A percentile compares a stretch with the other conserved stretches of the same genome.
These are phyloP conservation scores for Naganishia vishniacii DNA, from an alignment of 768 basidiomycete species.

Conservation along the genomic window DNA sequence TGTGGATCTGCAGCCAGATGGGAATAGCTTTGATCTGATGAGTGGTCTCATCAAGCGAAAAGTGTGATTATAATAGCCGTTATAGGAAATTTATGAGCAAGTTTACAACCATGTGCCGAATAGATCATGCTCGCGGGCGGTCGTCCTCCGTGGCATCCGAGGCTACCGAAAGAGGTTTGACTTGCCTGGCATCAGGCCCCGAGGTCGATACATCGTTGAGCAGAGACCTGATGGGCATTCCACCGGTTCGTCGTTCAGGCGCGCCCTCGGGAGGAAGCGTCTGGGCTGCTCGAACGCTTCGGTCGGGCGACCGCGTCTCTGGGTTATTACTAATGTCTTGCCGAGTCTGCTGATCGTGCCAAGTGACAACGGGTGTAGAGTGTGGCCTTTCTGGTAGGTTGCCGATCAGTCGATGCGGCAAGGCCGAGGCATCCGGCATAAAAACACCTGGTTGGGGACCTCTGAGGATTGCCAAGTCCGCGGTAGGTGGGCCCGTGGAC, in stretches of 20 bases:
- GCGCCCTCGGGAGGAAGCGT: constrained; percentile 3
- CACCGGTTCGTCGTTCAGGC: constrained; percentile 7
- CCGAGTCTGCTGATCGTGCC: constrained; percentile 2
- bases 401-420: constrained; percentile 8
- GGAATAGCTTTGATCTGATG: constrained; percentile 95
- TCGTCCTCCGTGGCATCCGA: constrained; percentile 26
- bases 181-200: no score
- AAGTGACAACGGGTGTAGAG: constrained; percentile 9
- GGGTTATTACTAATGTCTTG: not conserved
- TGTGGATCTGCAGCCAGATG: constrained; percentile 91
- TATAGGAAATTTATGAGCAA: no score
- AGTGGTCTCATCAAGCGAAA: constrained; percentile 69
- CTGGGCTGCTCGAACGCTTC: not conserved
- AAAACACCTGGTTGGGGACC: constrained; percentile 9
- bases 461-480: not conserved
- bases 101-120: no score
- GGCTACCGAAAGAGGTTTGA: constrained; percentile 2
- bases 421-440: not conserved
- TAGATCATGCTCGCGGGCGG: not conserved
- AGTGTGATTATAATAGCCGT: constrained; percentile 18
- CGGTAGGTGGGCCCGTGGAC: constrained; percentile 1
- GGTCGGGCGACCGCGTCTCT: not conserved
- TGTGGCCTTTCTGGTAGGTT: constrained; percentile 15
- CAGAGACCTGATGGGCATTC: constrained; percentile 24
- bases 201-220: constrained; percentile 4